A percentile compares a stretch with the other conserved stretches of the same genome.
These are phyloP conservation scores for Sclerotinia spermophila DNA, from an alignment of 2,329 filamentous ascomycete genomes.

Conservation along the genomic window DNA sequence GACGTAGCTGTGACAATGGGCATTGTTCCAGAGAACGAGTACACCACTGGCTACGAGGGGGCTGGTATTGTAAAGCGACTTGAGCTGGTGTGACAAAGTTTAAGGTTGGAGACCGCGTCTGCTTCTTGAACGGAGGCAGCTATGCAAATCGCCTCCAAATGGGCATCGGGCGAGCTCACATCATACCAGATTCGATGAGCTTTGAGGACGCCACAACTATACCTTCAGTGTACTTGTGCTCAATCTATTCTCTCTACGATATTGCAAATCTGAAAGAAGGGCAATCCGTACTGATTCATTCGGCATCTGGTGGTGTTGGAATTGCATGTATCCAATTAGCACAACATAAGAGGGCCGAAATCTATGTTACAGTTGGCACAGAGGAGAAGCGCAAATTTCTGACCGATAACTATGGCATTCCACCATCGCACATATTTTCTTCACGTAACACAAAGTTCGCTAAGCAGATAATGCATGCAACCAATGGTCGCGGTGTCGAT, in stretches of 20 bases:
- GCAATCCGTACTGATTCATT: conserved; percentile 36
- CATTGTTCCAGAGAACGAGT: conserved; percentile 24
- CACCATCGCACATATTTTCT: neutral
- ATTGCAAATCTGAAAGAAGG: conserved; percentile 23
- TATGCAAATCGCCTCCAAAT: conserved; percentile 21
- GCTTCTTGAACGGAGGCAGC: conserved; percentile 15
- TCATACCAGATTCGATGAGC: conserved; percentile 40
- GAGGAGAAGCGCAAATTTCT: conserved; percentile 7
- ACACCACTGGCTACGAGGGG: conserved; percentile 27
- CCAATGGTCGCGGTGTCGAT: conserved; percentile 30
- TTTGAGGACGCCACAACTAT: conserved; percentile 42
- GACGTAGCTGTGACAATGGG: conserved; percentile 27
- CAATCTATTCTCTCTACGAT: conserved; percentile 22
- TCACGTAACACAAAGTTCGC: neutral
- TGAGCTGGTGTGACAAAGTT: conserved; percentile 25
- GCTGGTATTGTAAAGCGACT: conserved; percentile 34
- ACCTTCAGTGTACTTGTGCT: conserved; percentile 37
- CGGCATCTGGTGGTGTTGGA: conserved; percentile 37
- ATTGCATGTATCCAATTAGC: conserved; percentile 35
- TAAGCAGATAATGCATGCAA: neutral
- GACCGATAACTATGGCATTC: neutral
- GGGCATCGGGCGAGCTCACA: conserved; percentile 20
- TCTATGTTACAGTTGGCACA: conserved; percentile 38
- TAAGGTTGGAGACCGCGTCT: conserved; percentile 30
- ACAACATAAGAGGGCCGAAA: conserved; percentile 32